phyloP scores from a whole-genome alignment of 2,329 filamentous ascomycete genomes.

The Pseudogymnoascus destructans region DNA sequence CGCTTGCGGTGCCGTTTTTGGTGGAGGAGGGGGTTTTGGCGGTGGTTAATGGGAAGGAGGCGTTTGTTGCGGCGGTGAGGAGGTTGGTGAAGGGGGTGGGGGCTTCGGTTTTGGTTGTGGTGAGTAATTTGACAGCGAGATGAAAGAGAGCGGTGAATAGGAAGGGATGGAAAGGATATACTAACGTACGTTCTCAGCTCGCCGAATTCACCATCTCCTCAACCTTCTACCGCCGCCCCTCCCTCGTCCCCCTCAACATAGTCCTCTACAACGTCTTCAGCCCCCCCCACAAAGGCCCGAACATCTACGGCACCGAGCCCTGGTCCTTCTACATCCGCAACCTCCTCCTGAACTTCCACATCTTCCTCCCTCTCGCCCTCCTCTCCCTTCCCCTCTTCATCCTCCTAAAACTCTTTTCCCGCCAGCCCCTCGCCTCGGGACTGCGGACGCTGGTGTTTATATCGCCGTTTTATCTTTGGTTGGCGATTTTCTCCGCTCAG shows the following conservation, averaged over 20 bases:
- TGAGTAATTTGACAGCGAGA: slow-evolving; percentile 13
- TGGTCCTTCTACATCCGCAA: slow-evolving; percentile 97
- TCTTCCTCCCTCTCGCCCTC: slow-evolving; percentile 79
- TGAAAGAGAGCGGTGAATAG: not conserved
- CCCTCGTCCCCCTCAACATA: slow-evolving; percentile 79
- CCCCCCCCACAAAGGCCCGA: slow-evolving; percentile 60
- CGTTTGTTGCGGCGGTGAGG: slow-evolving; percentile 44
- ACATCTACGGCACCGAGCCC: slow-evolving; percentile 90
- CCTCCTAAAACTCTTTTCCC: slow-evolving; percentile 53
- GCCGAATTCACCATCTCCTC: slow-evolving; percentile 61
- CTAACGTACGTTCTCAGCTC: slow-evolving; percentile 10
- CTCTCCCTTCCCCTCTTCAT: slow-evolving; percentile 61
- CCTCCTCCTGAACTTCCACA: slow-evolving; percentile 82
- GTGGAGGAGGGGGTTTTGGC: slow-evolving; percentile 58
- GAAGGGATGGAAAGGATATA: not conserved
- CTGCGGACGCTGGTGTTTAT: slow-evolving; percentile 68
- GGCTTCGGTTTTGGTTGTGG: slow-evolving; percentile 23
- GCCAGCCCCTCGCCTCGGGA: slow-evolving; percentile 52
- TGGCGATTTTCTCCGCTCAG: slow-evolving; percentile 79
- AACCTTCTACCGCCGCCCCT: slow-evolving; percentile 71
- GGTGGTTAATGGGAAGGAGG: slow-evolving; percentile 40
- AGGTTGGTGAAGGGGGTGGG: slow-evolving; percentile 55
- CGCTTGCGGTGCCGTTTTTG: slow-evolving; percentile 68
- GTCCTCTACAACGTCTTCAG: slow-evolving; percentile 92
- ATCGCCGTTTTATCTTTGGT: slow-evolving; percentile 86